Evolutionary conservation across 208 protist genomes (phyloP), one percentile per base, ranked within the genome.

Genomic region (Zelonia costaricensis): DNA sequence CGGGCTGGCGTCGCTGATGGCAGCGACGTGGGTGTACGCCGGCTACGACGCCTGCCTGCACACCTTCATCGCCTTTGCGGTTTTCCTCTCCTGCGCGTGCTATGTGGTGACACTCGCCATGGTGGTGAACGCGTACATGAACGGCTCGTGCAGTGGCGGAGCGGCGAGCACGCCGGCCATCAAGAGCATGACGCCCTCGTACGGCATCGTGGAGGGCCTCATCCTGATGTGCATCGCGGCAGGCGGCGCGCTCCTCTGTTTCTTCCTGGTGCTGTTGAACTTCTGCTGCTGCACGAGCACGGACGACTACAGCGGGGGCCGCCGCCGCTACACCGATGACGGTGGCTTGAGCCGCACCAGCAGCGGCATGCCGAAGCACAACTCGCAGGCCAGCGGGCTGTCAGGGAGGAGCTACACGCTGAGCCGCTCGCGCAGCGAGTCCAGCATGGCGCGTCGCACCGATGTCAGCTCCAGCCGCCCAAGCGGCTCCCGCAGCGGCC

Each of bases 161-260:
- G 27, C 23, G 23, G 12, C 35, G 31, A 38, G 38, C 30, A 40
- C 25, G 2, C n/a, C 30, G 3, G 39, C 60, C 10, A 12, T 58
- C 8, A 66, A 66, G 13, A 42, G 57, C 40, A 25, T 4, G 12
- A 49, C 8, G 5, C 60, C 60, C 1, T 18, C 30, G 18, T 73
- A 38, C 44, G 18, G 49, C 5, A 48, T 78, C 25, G 71, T 66
- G 23, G 64, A 71, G 49, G 71, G 71, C 42, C 66, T 72, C 23
- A 51, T 52, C 13, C 43, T 78, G 27, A 33, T 65, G 28, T 64
- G 54, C 51, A 39, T 53, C 3, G 71, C 71, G 1, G 47, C 44
- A 0, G 64, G 64, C 12, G 71, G 62, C 9, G 48, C 62, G 30
- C 64, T 78, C 18, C 44, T 78, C 6, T 38, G 15, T 13, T 28